Conservation (phyloP, 495 filamentous ascomycete genomes). For the Lichenothelia convexa region DNA sequence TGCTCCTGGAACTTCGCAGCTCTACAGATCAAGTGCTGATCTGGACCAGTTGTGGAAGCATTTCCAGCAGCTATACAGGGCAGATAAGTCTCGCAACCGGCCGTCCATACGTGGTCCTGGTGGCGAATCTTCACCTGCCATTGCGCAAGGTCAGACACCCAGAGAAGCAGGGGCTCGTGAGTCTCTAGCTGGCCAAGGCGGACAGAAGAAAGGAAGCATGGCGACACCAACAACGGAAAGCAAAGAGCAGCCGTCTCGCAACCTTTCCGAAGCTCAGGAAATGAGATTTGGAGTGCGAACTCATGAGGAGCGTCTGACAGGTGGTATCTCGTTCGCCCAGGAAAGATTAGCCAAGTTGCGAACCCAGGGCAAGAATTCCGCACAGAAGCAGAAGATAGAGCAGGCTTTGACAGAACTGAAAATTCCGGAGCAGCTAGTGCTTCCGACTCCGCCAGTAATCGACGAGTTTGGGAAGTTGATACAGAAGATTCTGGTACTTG, state of each 20-base stretch:
- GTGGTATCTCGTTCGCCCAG: constrained; percentile 58
- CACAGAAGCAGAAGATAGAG: constrained; percentile 65
- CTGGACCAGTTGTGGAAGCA: constrained; percentile 57
- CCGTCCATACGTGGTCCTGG: background rate
- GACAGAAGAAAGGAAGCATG: constrained; percentile 2
- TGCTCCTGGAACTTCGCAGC: constrained; percentile 34
- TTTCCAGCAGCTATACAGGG: constrained; percentile 56
- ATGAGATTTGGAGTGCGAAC: constrained; percentile 63
- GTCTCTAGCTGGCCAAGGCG: constrained; percentile 1
- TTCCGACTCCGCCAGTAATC: constrained; percentile 70
- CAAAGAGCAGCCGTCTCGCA: constrained; percentile 40
- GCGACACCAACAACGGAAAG: constrained; percentile 13
- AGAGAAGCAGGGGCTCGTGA: background rate
- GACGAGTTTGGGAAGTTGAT: constrained; percentile 70
- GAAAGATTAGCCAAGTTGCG: constrained; percentile 70
- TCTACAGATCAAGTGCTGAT: constrained; percentile 62
- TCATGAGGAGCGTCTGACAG: constrained; percentile 59
- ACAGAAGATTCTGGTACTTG: constrained; percentile 47
- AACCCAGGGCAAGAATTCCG: constrained; percentile 62
- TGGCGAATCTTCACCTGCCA: no score
- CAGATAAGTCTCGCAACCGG: constrained; percentile 55
- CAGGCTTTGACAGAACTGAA: constrained; percentile 62
- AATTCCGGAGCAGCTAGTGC: constrained; percentile 55
- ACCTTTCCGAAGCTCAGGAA: constrained; percentile 58
- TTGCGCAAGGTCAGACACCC: background rate